phyloP scores from a whole-genome alignment of 257 asterid species.

The Petrea volubilis region DNA sequence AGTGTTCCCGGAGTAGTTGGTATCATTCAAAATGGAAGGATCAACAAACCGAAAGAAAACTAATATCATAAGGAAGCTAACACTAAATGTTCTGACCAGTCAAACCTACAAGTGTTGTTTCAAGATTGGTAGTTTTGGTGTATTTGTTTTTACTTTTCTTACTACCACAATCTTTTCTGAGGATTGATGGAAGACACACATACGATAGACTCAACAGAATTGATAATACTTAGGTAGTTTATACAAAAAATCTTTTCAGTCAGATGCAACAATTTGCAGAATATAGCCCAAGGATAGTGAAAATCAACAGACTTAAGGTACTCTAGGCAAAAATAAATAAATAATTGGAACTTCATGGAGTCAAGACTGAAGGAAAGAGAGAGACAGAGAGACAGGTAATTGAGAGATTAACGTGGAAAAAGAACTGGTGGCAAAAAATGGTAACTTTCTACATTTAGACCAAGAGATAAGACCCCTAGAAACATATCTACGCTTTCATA shows the following conservation, averaged over 20 bases:
- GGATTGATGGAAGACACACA: neutral
- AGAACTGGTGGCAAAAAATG: neutral
- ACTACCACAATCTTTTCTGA: neutral
- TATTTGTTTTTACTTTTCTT: neutral
- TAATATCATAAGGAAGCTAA: slow-evolving; percentile 17
- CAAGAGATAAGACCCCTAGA: neutral
- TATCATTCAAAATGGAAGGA: slow-evolving; percentile 20
- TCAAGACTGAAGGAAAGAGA: neutral
- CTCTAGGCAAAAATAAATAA: neutral
- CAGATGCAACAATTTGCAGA: neutral
- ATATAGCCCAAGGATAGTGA: neutral
- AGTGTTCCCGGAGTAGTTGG: slow-evolving; percentile 25
- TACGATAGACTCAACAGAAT: neutral
- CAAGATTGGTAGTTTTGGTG: neutral
- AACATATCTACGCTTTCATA: slow-evolving; percentile 10
- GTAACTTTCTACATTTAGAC: neutral
- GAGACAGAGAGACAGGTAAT: neutral
- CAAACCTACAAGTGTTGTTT: slow-evolving; percentile 7
- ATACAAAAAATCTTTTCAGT: neutral
- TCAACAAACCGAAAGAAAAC: slow-evolving; percentile 31
- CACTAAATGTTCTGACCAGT: slow-evolving; percentile 20
- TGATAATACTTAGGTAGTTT: neutral
- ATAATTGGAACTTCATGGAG: neutral
- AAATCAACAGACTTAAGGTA: neutral
- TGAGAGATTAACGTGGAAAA: neutral